Percentiles rank a stretch among this genome's conserved stretches.
Conservation (phyloP, 192 early-diverging fungal species). For the Funneliformis geosporum region DNA sequence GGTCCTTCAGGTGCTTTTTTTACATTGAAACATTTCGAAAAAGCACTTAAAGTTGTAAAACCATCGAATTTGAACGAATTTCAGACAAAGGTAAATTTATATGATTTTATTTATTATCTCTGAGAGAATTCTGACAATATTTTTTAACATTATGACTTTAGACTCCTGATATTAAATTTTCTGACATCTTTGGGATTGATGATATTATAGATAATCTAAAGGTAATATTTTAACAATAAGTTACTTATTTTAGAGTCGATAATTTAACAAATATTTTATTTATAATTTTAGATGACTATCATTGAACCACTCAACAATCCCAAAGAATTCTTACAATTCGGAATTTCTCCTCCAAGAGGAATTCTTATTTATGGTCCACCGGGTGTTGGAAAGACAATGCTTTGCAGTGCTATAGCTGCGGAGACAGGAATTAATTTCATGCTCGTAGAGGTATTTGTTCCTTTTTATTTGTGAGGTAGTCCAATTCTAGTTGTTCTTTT, state of each 20-base stretch:
- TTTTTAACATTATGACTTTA: constrained; percentile 39
- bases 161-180: constrained; percentile 65
- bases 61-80: constrained; percentile 62
- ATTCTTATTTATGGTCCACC: constrained; percentile 85
- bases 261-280: constrained; percentile 4
- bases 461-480: no score
- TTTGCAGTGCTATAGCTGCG: constrained; percentile 79
- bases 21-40: constrained; percentile 43
- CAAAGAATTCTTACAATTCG: constrained; percentile 54
- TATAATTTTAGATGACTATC: constrained; percentile 44
- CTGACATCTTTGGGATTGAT: constrained; percentile 78
- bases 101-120: no score
- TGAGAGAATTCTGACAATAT: no score
- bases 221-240: constrained; percentile 48
- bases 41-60: constrained; percentile 45
- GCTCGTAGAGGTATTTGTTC: constrained; percentile 75
- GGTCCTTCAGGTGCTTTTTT: constrained; percentile 28
- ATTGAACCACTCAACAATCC: constrained; percentile 60
- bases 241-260: constrained; percentile 33
- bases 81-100: constrained; percentile 47
- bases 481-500: no score
- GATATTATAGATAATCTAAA: constrained; percentile 62
- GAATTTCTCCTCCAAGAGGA: constrained; percentile 74
- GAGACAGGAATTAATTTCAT: constrained; percentile 83
- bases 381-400: constrained; percentile 88